Conservation (phyloP, 495 filamentous ascomycete genomes). For the Collariella sp. region DNA sequence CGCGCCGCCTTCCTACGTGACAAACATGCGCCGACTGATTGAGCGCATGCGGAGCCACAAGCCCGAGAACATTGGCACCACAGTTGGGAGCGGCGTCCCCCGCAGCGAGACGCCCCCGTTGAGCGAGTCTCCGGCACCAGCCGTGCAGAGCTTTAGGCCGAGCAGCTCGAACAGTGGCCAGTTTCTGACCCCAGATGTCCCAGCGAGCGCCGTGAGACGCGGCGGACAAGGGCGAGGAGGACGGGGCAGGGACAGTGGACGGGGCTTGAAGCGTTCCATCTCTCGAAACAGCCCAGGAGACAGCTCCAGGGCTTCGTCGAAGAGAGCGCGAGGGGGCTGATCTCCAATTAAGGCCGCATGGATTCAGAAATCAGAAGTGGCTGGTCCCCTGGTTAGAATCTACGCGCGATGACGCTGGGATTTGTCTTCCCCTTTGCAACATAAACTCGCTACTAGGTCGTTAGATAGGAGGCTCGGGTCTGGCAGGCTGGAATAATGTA, state of each 20-base stretch:
- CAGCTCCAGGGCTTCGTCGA: slow-evolving; percentile 10
- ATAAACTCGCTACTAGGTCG: too few species aligned
- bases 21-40: slow-evolving; percentile 25
- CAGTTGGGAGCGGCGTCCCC: slow-evolving; percentile 5
- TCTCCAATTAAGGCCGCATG: too few species aligned
- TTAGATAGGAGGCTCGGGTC: too few species aligned
- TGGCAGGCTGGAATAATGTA: too few species aligned
- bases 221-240: slow-evolving; percentile 4
- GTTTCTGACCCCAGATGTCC: slow-evolving; percentile 12
- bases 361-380: not conserved
- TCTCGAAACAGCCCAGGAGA: slow-evolving; percentile 14
- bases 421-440: too few species aligned
- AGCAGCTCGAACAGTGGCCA: not conserved
- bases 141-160: not conserved
- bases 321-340: slow-evolving; percentile 2
- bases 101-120: slow-evolving; percentile 16
- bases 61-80: not conserved
- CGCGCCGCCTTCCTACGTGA: slow-evolving; percentile 21
- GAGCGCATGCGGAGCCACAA: slow-evolving; percentile 24
- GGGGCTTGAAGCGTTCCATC: slow-evolving; percentile 19
- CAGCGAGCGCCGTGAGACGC: slow-evolving; percentile 8
- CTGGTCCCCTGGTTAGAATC: not conserved
- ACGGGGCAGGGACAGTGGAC: not conserved
- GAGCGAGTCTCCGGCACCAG: not conserved
- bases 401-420: not conserved